A percentile compares a stretch with the other conserved stretches of the same genome.
These are phyloP conservation scores for Crithidia sp. DNA, from an alignment of 208 protist species.

Conservation along the genomic window DNA sequence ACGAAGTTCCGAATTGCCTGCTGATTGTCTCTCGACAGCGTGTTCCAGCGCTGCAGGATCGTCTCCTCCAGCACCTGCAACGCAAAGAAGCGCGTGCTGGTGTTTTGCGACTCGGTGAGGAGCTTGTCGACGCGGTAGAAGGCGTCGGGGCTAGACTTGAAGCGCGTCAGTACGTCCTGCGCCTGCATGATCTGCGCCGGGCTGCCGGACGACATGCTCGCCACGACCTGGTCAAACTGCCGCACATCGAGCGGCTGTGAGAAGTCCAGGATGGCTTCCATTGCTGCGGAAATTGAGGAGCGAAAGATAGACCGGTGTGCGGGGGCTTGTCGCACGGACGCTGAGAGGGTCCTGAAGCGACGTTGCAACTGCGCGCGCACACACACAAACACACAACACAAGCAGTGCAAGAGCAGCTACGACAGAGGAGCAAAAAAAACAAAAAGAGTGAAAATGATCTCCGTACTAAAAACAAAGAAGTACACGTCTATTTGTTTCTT, in stretches of 20 bases:
- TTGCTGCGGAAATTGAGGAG: neutral
- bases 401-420: neutral
- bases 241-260: conserved; percentile 72
- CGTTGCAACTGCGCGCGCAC: too few relatives aligned
- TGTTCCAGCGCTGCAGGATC: conserved; percentile 96
- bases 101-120: conserved; percentile 74
- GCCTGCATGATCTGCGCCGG: conserved; percentile 74
- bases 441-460: neutral
- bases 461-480: neutral
- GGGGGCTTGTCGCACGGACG: neutral
- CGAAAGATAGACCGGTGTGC: too few relatives aligned
- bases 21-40: conserved; percentile 90
- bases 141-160: conserved; percentile 91
- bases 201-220: conserved; percentile 53
- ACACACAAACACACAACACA: neutral
- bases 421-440: neutral
- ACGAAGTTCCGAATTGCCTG: conserved; percentile 96
- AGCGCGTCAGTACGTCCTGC: conserved; percentile 87
- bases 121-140: conserved; percentile 94
- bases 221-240: conserved; percentile 72
- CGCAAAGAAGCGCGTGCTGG: conserved; percentile 89
- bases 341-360: too few relatives aligned
- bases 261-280: conserved; percentile 79
- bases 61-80: conserved; percentile 94
- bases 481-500: too few relatives aligned